A percentile compares a stretch with the other conserved stretches of the same genome.
Conservation (phyloP, 2,329 filamentous ascomycete species). For the Alternaria angustiovoidea region DNA sequence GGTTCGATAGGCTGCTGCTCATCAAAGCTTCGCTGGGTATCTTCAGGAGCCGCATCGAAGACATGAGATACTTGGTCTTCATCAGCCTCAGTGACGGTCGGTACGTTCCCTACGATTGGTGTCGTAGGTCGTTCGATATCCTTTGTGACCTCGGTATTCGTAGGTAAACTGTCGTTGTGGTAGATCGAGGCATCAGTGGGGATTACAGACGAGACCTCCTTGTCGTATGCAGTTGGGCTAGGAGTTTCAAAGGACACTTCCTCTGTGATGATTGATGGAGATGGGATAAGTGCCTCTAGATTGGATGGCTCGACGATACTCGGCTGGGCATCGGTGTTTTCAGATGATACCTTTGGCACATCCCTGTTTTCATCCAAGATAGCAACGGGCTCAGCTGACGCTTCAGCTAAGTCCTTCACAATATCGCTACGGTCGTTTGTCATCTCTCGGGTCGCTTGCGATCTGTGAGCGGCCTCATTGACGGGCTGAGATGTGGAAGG, state of each 20-base stretch:
- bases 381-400: not conserved
- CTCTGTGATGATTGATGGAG: not conserved
- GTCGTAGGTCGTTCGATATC: slow-evolving; percentile 10
- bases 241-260: not conserved
- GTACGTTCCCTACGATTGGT: not conserved
- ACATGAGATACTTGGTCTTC: not conserved
- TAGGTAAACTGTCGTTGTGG: not conserved
- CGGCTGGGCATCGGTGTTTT: slow-evolving; percentile 7
- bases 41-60: slow-evolving; percentile 1
- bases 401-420: slow-evolving; percentile 21
- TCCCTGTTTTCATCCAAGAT: slow-evolving; percentile 11
- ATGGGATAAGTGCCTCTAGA: not conserved
- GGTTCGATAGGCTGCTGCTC: slow-evolving; percentile 4
- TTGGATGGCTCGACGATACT: not conserved
- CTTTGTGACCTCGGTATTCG: not conserved
- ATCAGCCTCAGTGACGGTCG: not conserved
- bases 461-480: slow-evolving; percentile 16
- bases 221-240: slow-evolving; percentile 4
- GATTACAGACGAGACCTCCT: slow-evolving; percentile 4
- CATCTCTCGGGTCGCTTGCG: slow-evolving; percentile 5
- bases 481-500: not conserved
- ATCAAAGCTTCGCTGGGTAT: slow-evolving; percentile 2
- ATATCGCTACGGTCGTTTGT: slow-evolving; percentile 22
- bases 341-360: not conserved
- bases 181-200: slow-evolving; percentile 2